Percentiles rank a stretch among this genome's conserved stretches.
Conservation (phyloP, 2,329 filamentous ascomycete genomes). For the Pyrenophora tritici-repentis region DNA sequence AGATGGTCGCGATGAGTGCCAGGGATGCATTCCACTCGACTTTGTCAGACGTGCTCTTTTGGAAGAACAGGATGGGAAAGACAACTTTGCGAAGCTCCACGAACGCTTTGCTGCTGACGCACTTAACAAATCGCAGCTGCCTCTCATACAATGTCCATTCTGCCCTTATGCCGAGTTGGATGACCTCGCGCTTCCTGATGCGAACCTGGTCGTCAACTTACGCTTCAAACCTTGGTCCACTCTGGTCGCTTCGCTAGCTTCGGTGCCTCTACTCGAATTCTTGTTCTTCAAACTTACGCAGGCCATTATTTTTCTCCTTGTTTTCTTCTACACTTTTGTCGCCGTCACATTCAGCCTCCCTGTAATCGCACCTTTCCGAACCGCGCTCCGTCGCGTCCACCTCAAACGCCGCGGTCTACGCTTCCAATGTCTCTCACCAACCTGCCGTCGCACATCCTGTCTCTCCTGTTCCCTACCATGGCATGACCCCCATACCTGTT, state of each 20-base stretch:
- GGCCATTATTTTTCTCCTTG: constrained; percentile 60
- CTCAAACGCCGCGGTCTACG: constrained; percentile 73
- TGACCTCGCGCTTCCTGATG: constrained; percentile 43
- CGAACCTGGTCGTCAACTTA: constrained; percentile 32
- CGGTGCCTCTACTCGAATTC: constrained; percentile 40
- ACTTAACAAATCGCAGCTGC: constrained; percentile 72
- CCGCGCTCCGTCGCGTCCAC: constrained; percentile 68
- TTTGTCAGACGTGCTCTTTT: constrained; percentile 75
- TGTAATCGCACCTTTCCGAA: constrained; percentile 54
- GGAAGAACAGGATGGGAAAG: constrained; percentile 69
- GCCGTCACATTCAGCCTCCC: constrained; percentile 32
- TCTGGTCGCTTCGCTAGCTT: constrained; percentile 30
- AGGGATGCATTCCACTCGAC: constrained; percentile 71
- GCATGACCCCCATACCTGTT: constrained; percentile 87
- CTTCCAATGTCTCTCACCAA: constrained; percentile 75
- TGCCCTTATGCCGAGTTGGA: constrained; percentile 91
- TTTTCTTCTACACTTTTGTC: constrained; percentile 42
- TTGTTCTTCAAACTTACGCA: constrained; percentile 51
- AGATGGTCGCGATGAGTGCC: constrained; percentile 59
- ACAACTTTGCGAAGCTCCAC: constrained; percentile 76
- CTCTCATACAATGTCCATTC: constrained; percentile 84
- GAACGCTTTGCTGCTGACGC: constrained; percentile 77
- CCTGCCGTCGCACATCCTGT: constrained; percentile 75
- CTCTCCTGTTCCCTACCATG: constrained; percentile 81
- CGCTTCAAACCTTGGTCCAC: constrained; percentile 41